Base-by-base conservation (phyloP, 306 rosid genomes). In the Carpinus fangiana region DNA sequence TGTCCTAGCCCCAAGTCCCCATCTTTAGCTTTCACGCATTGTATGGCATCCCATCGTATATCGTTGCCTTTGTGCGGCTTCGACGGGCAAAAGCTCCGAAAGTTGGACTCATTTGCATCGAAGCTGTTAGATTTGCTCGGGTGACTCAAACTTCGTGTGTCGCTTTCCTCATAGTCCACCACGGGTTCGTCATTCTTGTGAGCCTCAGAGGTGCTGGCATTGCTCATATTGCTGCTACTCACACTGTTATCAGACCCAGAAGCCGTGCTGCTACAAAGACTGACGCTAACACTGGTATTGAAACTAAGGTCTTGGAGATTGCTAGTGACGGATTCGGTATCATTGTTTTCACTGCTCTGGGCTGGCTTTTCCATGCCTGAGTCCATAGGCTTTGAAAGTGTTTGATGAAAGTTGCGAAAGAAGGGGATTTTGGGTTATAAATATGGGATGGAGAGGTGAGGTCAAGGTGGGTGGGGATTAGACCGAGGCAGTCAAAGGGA, bases 61-160 rank as follows among this genome's bases (percentile, higher is more conserved):
- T 88, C 92, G 26, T 82, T 88, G 41, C 92, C 90, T 55, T 84
- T 88, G 84, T 88, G 92, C 7, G 92, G 92, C 76, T 88, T 88
- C 17, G 88, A 86, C 17, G 77, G 83, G 81, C 81, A 76, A 16
- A 72, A 73, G 23, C 87, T 76, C 80, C 87, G 74, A 52, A 14
- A 76, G 52, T 75, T 77, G 21, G 53, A 47, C 34, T 80, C 86
- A 41, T 68, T 76, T 26, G 70, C 80, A 36, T 82, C 89, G 50
- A 55, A 65, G 53, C 47, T 43, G 43, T 62, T 85, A 8, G 78
- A 79, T 52, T 76, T 80, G 23, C 62, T 82, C 11, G 56, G 53
- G 34, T 36, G 66, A 53, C 86, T 78, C 62, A 69, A 70, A 61
- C 73, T 53, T 36, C 83, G 79, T 61, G 57, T 83, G 62, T 79